Conservation (phyloP, 371 early-diverging fungal genomes). For the Lichtheimia ramosa region DNA sequence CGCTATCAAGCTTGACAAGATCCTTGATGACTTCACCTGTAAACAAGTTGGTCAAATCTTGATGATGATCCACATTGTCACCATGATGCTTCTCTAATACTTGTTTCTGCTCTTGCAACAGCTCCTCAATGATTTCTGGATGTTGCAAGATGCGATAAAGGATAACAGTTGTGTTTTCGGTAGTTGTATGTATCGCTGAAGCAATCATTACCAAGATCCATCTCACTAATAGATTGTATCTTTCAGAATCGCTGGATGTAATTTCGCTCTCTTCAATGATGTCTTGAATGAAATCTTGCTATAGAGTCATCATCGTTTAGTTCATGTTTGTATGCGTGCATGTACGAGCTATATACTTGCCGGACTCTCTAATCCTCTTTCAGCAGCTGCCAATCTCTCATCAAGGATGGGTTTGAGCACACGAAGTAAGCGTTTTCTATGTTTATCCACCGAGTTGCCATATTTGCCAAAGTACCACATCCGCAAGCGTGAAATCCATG, state of each 20-base stretch:
- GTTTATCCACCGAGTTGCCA: too few species aligned
- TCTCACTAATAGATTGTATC: neutral
- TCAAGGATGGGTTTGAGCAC: neutral
- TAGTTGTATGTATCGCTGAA: conserved; percentile 39
- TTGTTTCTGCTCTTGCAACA: conserved; percentile 39
- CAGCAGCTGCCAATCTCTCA: neutral
- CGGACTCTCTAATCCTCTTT: too few species aligned
- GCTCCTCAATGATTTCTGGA: conserved; percentile 35
- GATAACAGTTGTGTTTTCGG: conserved; percentile 28
- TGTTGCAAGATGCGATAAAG: conserved; percentile 39
- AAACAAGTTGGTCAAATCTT: conserved; percentile 34
- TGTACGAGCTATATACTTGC: neutral
- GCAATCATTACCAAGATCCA: conserved; percentile 25
- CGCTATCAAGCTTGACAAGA: conserved; percentile 48
- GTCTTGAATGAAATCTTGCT: conserved; percentile 20
- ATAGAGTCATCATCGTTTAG: neutral
- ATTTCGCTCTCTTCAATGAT: conserved; percentile 5
- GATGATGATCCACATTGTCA: conserved; percentile 3
- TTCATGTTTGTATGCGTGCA: neutral
- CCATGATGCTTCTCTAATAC: conserved; percentile 14
- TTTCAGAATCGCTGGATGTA: neutral
- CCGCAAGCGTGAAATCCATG: conserved; percentile 1
- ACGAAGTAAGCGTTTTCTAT: neutral
- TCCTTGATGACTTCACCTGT: conserved; percentile 26
- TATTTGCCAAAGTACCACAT: conserved; percentile 8